Conservation (phyloP, 225 moss, liverwort and hornwort genomes). For the Physcomitrium patens region DNA sequence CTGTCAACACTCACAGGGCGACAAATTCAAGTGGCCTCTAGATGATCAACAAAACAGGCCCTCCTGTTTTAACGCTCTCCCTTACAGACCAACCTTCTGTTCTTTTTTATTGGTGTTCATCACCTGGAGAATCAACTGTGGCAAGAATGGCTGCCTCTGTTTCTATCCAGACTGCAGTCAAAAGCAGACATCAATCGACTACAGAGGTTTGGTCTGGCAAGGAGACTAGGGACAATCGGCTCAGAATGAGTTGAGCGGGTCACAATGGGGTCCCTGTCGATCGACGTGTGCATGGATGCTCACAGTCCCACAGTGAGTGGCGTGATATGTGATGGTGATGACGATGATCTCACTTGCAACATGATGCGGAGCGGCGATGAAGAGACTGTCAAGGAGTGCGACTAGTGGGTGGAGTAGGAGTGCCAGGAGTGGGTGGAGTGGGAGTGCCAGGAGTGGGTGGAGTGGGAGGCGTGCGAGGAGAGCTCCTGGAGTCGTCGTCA, state of each 20-base stretch:
- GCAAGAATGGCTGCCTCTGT: conserved; percentile 14
- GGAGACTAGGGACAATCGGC: conserved; percentile 17
- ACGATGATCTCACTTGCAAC: conserved; percentile 10
- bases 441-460: conserved; percentile 28
- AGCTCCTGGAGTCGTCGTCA: conserved; percentile 27
- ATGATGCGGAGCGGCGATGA: not conserved
- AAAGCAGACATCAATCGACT: not conserved
- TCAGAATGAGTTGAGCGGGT: conserved; percentile 23
- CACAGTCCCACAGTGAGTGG: conserved; percentile 20
- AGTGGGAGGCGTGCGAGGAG: conserved; percentile 20
- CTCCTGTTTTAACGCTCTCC: too few species aligned
- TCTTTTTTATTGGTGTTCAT: conserved; percentile 35
- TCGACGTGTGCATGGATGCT: conserved; percentile 16
- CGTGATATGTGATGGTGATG: conserved; percentile 7
- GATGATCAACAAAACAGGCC: not conserved
- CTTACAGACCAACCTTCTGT: too few species aligned
- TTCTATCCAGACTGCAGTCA: conserved; percentile 20
- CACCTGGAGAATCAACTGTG: conserved; percentile 18
- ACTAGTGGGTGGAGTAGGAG: conserved; percentile 20
- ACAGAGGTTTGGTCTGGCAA: not conserved
- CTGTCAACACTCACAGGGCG: not conserved
- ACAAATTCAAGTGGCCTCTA: not conserved
- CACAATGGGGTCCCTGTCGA: conserved; percentile 9
- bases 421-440: conserved; percentile 16
- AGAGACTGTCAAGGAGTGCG: conserved; percentile 29